A percentile compares a stretch with the other conserved stretches of the same genome.
phyloP scores from a whole-genome alignment of 352 stramenopile species.

The Phytophthora pini region DNA sequence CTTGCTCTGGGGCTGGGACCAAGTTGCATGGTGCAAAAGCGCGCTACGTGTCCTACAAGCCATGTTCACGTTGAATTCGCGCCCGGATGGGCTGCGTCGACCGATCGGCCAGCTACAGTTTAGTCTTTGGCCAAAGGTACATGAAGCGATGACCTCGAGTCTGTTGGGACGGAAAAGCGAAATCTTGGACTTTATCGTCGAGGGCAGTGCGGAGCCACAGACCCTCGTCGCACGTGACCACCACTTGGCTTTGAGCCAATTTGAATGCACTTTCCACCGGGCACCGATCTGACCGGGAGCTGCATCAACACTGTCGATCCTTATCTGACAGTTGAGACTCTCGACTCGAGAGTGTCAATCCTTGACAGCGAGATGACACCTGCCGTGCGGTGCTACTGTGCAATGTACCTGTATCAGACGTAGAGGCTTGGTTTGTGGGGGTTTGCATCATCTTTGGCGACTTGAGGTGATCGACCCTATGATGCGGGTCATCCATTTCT shows the following conservation, averaged over 20 bases:
- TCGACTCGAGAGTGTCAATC: background rate
- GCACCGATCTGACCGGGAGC: background rate
- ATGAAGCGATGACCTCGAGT: constrained; percentile 2
- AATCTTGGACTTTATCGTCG: background rate
- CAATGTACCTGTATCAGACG: background rate
- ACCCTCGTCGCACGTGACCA: constrained; percentile 15
- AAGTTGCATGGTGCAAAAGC: constrained; percentile 8
- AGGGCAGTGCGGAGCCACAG: constrained; percentile 23
- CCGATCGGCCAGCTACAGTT: constrained; percentile 3
- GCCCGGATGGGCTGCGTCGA: constrained; percentile 8
- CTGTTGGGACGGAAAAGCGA: constrained; percentile 6
- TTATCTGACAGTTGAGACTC: too few species aligned
- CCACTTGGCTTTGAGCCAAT: constrained; percentile 24
- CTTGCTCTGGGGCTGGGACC: background rate
- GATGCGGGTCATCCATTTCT: constrained; percentile 11
- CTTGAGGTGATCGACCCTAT: constrained; percentile 20
- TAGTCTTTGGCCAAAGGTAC: constrained; percentile 1
- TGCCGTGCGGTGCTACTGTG: constrained; percentile 1
- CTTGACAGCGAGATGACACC: background rate
- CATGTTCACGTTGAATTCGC: constrained; percentile 8
- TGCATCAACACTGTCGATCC: too few species aligned
- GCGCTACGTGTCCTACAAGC: constrained; percentile 9
- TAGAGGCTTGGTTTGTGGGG: constrained; percentile 4
- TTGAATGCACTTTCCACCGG: constrained; percentile 20
- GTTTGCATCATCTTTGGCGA: background rate